phyloP scores from a whole-genome alignment of 768 basidiomycete species.

The Suillus weaverae region DNA sequence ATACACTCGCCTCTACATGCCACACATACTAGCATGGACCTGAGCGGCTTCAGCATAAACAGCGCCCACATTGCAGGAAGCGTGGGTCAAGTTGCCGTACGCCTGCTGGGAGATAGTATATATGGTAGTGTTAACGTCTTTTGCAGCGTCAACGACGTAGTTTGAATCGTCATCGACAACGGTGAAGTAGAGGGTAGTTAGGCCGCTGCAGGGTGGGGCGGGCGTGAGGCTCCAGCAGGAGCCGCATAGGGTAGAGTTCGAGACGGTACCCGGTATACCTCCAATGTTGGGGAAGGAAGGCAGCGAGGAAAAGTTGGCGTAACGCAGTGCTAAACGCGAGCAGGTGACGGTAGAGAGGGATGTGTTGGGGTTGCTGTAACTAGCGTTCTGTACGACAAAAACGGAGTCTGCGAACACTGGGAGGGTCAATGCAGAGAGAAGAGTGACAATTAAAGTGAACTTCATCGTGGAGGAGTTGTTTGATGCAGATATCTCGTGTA shows the following conservation, averaged over 20 bases:
- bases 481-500: neutral
- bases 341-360: slow-evolving; percentile 18
- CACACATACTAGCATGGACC: slow-evolving; percentile 4
- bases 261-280: slow-evolving; percentile 6
- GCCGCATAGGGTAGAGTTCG: slow-evolving; percentile 5
- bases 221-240: slow-evolving; percentile 9
- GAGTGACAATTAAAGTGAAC: neutral
- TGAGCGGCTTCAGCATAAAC: slow-evolving; percentile 6
- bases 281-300: slow-evolving; percentile 10
- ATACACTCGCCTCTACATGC: slow-evolving; percentile 1
- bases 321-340: slow-evolving; percentile 15
- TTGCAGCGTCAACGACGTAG: slow-evolving; percentile 6
- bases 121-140: neutral
- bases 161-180: slow-evolving; percentile 20
- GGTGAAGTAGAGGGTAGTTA: neutral
- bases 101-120: slow-evolving; percentile 2
- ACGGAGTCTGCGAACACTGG: neutral
- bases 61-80: neutral
- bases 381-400: neutral
- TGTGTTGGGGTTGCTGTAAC: slow-evolving; percentile 3
- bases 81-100: neutral
- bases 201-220: neutral
- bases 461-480: slow-evolving; percentile 5
- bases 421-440: slow-evolving; percentile 9
- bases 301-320: slow-evolving; percentile 13